Evolutionary conservation across 2,329 filamentous ascomycete genomes (phyloP), one percentile per base, ranked within the genome.

Genomic region (Epichloe amarillans): DNA sequence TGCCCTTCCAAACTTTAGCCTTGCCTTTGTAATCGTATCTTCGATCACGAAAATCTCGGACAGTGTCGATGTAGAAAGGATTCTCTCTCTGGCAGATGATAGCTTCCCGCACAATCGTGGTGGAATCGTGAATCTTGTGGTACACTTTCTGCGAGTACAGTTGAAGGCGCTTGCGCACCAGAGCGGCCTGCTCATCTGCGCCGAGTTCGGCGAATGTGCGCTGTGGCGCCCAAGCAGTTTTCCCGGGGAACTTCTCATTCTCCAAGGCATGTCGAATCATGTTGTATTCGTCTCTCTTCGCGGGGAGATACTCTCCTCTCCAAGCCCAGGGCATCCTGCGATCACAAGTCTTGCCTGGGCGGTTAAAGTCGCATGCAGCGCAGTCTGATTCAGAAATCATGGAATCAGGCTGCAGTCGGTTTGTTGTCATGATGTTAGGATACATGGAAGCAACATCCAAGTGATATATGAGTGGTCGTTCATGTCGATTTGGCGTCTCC

Each of bases 341-440:
- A 69, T 98, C 93, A 63, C 93, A 98, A 0, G 89, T 97, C 69
- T 98, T 98, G 35, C 93, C 93, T 0, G 93, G 93, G 43, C 93
- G 77, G 59, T 98, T 98, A 74, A 98, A 98, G 65, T 98, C 94
- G 67, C 94, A 98, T 11, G 93, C 90, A 3, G 93, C 93, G 61
- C 94, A 98, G 60, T 95, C 88, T 0, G 90, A 88, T 64, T 98
- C 94, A 46, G 91, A 75, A 50, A 98, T 94, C 89, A 98, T 95
- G n/a, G 93, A 97, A 66, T 98, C 93, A 0, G 93, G 93, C 60
- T 98, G 93, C 45, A 98, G 69, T 65, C 93, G 86, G 66, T 98
- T 98, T 1, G 93, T 98, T 2, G 94, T 98, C 94, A 98, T 98
- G 66, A 98, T 98, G 67, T 98, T 98, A 10, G 93, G 93, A 65